Evolutionary conservation across 1,284 basidiomycete species (phyloP).

Genomic region (Pyrrhoderma noxium): DNA sequence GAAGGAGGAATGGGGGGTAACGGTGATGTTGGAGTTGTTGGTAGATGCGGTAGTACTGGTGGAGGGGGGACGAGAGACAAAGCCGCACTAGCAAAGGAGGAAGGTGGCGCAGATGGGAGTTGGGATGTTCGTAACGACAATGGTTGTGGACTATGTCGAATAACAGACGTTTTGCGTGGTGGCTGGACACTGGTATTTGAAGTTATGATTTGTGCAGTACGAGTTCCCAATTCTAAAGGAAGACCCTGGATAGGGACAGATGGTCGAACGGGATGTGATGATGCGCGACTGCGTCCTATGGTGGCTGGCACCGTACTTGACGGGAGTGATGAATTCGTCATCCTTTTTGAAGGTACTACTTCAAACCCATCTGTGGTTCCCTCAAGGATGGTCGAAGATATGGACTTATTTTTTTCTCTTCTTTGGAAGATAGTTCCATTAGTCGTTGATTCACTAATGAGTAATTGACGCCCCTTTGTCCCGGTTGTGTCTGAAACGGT

Average conservation of each 20-base stretch:
- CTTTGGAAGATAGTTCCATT: conserved; percentile 67
- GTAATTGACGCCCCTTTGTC: conserved; percentile 23
- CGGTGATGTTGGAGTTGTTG: conserved; percentile 67
- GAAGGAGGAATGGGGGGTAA: conserved; percentile 61
- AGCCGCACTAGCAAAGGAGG: conserved; percentile 23
- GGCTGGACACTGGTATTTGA: conserved; percentile 10
- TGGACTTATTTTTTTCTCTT: conserved; percentile 40
- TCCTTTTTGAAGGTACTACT: conserved; percentile 10
- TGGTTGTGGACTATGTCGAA: conserved; percentile 44
- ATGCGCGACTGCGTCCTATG: conserved; percentile 48
- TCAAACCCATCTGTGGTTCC: conserved; percentile 3
- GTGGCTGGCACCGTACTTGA: conserved; percentile 31
- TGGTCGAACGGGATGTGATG: conserved; percentile 50
- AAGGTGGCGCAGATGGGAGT: conserved; percentile 32
- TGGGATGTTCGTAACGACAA: conserved; percentile 43
- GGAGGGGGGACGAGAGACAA: conserved; percentile 44
- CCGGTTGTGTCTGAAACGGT: conserved; percentile 10
- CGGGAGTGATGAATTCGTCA: conserved; percentile 38
- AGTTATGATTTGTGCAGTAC: conserved; percentile 25
- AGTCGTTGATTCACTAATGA: conserved; percentile 52
- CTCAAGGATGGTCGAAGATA: conserved; percentile 11
- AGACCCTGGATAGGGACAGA: conserved; percentile 26
- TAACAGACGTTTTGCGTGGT: conserved; percentile 46
- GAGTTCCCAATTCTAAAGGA: conserved; percentile 9
- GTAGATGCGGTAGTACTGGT: conserved; percentile 47